Conservation (phyloP, 352 stramenopile species). For the Pythium myriotylum region DNA sequence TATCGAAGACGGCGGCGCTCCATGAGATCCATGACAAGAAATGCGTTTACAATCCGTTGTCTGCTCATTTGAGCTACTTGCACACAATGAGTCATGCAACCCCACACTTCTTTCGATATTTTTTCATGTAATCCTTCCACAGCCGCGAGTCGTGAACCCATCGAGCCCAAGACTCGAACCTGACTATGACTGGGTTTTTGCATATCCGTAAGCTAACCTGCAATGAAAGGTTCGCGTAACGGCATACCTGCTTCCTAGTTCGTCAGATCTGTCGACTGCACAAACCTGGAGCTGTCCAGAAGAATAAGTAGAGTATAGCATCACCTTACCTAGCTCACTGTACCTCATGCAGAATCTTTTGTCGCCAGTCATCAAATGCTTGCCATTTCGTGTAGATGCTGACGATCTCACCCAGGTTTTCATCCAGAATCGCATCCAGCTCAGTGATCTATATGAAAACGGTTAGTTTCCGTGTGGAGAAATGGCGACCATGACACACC, state of each 20-base stretch:
- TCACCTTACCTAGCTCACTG: neutral
- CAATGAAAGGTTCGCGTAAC: too few relatives aligned
- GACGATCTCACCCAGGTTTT: conserved; percentile 51
- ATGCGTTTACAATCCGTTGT: conserved; percentile 63
- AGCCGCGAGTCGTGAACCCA: conserved; percentile 60
- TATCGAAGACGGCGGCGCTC: conserved; percentile 60
- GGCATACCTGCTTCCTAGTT: conserved; percentile 66
- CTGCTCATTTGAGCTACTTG: conserved; percentile 81
- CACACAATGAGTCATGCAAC: conserved; percentile 82
- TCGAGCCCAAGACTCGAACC: conserved; percentile 64
- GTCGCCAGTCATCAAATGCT: conserved; percentile 76
- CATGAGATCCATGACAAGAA: conserved; percentile 79
- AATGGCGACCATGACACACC: conserved; percentile 19
- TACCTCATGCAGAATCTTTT: conserved; percentile 84
- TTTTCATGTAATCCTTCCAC: conserved; percentile 63
- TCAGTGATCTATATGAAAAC: conserved; percentile 29
- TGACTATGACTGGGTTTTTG: conserved; percentile 62
- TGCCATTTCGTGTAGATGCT: conserved; percentile 73
- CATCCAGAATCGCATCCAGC: conserved; percentile 47
- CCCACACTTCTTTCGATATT: conserved; percentile 78
- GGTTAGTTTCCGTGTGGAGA: too few relatives aligned
- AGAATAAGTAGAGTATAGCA: neutral
- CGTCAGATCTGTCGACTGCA: conserved; percentile 64
- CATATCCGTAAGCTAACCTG: neutral
- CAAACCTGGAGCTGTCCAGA: conserved; percentile 50